These are phyloP conservation scores for Paraphoma chrysanthemicola DNA, from an alignment of 2,329 filamentous ascomycete species.

Conservation along the genomic window DNA sequence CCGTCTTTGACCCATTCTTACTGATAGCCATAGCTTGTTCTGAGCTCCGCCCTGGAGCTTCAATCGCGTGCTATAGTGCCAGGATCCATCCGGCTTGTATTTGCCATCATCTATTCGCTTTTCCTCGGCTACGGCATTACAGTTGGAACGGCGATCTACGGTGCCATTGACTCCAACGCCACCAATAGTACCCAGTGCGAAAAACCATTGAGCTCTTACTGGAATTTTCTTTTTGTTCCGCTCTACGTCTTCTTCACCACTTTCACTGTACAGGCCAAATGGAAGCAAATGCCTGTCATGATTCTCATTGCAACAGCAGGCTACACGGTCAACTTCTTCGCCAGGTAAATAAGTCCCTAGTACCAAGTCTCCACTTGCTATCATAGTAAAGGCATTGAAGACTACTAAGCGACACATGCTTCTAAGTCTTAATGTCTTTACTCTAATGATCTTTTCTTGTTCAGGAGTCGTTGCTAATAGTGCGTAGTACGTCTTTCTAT, in stretches of 20 bases:
- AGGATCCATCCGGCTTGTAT: constrained; percentile 57
- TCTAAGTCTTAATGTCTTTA: no score
- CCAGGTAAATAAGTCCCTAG: no score
- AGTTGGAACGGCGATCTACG: constrained; percentile 56
- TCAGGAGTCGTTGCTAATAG: no score
- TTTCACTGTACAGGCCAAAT: constrained; percentile 81
- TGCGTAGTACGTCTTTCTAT: no score
- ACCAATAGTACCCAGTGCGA: constrained; percentile 51
- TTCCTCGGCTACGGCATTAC: constrained; percentile 60
- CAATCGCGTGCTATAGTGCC: constrained; percentile 56
- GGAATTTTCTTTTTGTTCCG: constrained; percentile 74
- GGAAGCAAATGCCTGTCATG: constrained; percentile 79
- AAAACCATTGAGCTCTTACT: constrained; percentile 57
- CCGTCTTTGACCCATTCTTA: not conserved
- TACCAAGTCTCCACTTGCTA: no score
- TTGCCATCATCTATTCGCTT: constrained; percentile 59
- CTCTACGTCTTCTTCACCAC: constrained; percentile 74
- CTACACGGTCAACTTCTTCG: constrained; percentile 78
- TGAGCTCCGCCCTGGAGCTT: constrained; percentile 56
- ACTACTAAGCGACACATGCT: no score
- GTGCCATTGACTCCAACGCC: constrained; percentile 54
- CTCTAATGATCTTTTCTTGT: no score
- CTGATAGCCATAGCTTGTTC: constrained; percentile 42
- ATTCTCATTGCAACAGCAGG: constrained; percentile 73
- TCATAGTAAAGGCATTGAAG: no score